phyloP scores from a whole-genome alignment of 768 basidiomycete genomes.

The Boletus subcaerulescens region DNA sequence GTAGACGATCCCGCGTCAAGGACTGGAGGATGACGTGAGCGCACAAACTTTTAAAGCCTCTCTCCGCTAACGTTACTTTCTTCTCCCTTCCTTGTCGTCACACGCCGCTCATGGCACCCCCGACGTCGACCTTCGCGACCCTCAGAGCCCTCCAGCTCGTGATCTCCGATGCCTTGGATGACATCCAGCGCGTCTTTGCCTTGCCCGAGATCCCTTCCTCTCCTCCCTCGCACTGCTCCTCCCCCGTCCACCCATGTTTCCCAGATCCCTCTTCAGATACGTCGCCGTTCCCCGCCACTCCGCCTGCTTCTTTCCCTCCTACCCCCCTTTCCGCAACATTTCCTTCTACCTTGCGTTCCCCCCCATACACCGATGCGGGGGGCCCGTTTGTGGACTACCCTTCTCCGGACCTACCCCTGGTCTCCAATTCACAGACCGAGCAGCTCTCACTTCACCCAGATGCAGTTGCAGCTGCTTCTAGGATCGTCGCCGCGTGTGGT shows the following conservation, averaged over 20 bases:
- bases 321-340: constrained; percentile 33
- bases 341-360: constrained; percentile 6
- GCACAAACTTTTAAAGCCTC: constrained; percentile 12
- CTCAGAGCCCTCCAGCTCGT: constrained; percentile 63
- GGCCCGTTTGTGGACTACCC: constrained; percentile 46
- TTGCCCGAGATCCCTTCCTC: constrained; percentile 8
- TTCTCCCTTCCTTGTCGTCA: constrained; percentile 10
- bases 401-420: constrained; percentile 48
- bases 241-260: constrained; percentile 22
- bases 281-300: constrained; percentile 22
- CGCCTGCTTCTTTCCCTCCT: constrained; percentile 24
- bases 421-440: constrained; percentile 48
- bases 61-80: background rate
- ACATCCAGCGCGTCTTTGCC: constrained; percentile 60
- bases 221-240: constrained; percentile 16
- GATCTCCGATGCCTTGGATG: constrained; percentile 65
- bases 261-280: constrained; percentile 33
- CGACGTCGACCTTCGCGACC: constrained; percentile 58
- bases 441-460: constrained; percentile 56
- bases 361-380: background rate
- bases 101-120: constrained; percentile 19
- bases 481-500: constrained; percentile 66
- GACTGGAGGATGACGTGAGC: constrained; percentile 5
- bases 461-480: constrained; percentile 57
- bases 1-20: background rate